Conservation (phyloP, 352 stramenopile genomes). For the Phytophthora uliginosa region DNA sequence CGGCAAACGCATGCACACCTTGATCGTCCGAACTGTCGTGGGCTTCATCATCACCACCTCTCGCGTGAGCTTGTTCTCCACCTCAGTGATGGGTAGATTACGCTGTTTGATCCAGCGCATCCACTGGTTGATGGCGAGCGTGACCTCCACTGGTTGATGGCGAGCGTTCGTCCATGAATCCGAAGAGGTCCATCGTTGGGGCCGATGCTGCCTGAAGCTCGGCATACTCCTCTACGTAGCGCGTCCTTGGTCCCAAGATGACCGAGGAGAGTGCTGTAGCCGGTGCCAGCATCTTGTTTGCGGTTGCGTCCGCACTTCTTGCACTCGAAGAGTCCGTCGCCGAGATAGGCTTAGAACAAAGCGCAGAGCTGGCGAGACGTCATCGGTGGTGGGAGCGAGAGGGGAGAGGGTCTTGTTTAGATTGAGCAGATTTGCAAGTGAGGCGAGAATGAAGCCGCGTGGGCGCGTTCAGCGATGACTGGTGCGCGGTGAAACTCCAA, state of each 20-base stretch:
- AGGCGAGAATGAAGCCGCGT: neutral
- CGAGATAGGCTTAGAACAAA: neutral
- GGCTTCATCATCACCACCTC: neutral
- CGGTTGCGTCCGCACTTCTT: too few species aligned
- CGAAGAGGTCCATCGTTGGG: too few species aligned
- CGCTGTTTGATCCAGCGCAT: neutral
- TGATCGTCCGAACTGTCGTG: neutral
- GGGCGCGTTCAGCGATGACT: neutral
- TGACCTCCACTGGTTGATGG: too few species aligned
- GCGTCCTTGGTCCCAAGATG: too few species aligned
- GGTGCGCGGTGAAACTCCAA: neutral
- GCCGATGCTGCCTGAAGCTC: too few species aligned
- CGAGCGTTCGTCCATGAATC: neutral
- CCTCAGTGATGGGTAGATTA: neutral
- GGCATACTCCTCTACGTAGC: too few species aligned
- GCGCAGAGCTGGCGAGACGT: neutral
- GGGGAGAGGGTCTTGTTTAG: neutral
- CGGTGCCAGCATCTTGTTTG: too few species aligned
- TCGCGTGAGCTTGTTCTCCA: neutral
- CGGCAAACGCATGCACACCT: neutral
- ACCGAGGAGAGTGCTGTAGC: too few species aligned
- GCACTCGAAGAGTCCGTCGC: neutral
- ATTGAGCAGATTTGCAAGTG: neutral
- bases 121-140: neutral
- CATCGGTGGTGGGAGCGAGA: neutral